These are phyloP conservation scores for Talinum fruticosum DNA, from an alignment of 148 eudicot genomes.

Conservation along the genomic window DNA sequence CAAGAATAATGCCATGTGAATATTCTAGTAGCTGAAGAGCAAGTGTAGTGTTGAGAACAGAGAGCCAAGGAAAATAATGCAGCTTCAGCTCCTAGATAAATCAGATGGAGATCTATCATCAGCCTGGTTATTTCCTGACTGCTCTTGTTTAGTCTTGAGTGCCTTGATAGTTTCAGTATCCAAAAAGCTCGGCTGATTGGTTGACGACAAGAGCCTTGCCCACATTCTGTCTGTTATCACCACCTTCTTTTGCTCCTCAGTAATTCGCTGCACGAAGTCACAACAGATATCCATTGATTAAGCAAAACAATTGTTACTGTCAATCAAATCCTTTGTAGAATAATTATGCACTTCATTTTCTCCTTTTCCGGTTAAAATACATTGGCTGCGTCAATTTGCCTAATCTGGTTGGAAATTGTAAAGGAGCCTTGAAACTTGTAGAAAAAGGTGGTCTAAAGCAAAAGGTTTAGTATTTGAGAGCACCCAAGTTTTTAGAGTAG, in stretches of 20 bases:
- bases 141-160: conserved; percentile 30
- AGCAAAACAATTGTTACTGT: no score
- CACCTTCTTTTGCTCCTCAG: conserved; percentile 43
- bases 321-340: no score
- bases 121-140: conserved; percentile 12
- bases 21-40: neutral
- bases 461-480: no score
- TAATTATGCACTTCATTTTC: no score
- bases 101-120: conserved; percentile 1
- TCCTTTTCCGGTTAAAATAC: no score
- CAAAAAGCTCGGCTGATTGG: conserved; percentile 70
- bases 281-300: no score
- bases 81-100: neutral
- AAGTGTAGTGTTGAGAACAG: neutral
- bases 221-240: conserved; percentile 65
- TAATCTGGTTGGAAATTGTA: no score
- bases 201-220: conserved; percentile 64
- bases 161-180: conserved; percentile 22
- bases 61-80: neutral
- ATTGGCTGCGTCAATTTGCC: no score
- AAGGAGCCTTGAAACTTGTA: no score
- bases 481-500: no score
- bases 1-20: neutral
- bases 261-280: conserved; percentile 36
- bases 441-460: no score